Percentiles rank a stretch among this genome's conserved stretches.
Evolutionary conservation across 2,329 filamentous ascomycete species (phyloP).

Genomic region (Tolypocladium cylindrosporum): DNA sequence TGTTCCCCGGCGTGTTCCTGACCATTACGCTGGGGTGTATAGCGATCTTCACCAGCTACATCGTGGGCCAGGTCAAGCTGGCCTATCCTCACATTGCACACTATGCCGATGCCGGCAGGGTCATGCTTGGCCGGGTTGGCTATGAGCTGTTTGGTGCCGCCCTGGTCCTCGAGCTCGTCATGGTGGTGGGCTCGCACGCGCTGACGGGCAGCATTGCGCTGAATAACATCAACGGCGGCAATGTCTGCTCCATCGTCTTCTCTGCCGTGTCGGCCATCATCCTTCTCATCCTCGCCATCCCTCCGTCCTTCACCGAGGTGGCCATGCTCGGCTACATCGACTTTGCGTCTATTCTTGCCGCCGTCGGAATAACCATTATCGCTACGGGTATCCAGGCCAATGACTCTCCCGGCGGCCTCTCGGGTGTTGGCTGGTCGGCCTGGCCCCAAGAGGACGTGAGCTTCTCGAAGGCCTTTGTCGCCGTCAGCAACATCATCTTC

Average conservation of each 20-base stretch:
- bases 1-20: conserved; percentile 36
- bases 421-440: conserved; percentile 28
- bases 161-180: conserved; percentile 55
- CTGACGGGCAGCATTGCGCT: conserved; percentile 62
- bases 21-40: conserved; percentile 33
- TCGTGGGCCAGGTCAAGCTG: conserved; percentile 38
- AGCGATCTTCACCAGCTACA: conserved; percentile 36
- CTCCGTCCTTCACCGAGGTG: conserved; percentile 37
- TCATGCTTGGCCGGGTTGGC: conserved; percentile 51
- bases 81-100: conserved; percentile 47
- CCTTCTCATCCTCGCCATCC: conserved; percentile 35
- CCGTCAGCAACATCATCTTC: conserved; percentile 60
- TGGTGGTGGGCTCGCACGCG: conserved; percentile 61
- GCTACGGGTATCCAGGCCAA: conserved; percentile 43
- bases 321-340: conserved; percentile 41
- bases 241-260: conserved; percentile 34
- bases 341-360: conserved; percentile 53
- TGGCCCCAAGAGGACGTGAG: conserved; percentile 34
- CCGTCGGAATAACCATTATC: conserved; percentile 58
- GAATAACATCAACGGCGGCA: conserved; percentile 51
- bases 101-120: conserved; percentile 57
- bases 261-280: conserved; percentile 35
- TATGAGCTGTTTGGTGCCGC: conserved; percentile 52
- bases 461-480: conserved; percentile 47
- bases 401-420: conserved; percentile 19